phyloP scores from a whole-genome alignment of 495 filamentous ascomycete species.

The Aspergillus indologenus region DNA sequence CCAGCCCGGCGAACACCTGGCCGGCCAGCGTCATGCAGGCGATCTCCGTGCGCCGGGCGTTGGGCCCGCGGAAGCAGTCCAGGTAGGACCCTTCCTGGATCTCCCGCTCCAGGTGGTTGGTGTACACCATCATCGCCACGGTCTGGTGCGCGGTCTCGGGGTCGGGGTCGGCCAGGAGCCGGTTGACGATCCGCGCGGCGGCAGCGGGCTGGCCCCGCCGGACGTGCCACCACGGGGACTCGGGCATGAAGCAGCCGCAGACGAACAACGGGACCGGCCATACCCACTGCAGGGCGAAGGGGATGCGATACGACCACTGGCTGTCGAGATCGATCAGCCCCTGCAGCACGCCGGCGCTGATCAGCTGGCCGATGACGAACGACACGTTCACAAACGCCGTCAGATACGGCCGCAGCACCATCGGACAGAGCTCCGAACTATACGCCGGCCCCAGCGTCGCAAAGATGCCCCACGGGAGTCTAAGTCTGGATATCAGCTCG shows the following conservation, averaged over 20 bases:
- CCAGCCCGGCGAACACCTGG: background rate
- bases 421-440: constrained; percentile 54
- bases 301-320: constrained; percentile 51
- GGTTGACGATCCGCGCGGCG: constrained; percentile 61
- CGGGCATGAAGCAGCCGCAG: constrained; percentile 56
- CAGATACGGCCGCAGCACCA: constrained; percentile 53
- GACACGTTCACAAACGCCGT: constrained; percentile 63
- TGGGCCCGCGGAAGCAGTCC: background rate
- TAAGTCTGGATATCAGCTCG: background rate
- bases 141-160: constrained; percentile 57
- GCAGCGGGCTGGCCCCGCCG: constrained; percentile 61
- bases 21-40: background rate
- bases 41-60: background rate
- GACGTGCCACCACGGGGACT: constrained; percentile 66
- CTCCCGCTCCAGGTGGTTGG: constrained; percentile 63
- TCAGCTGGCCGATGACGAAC: constrained; percentile 64
- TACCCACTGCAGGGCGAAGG: constrained; percentile 64
- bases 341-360: constrained; percentile 52
- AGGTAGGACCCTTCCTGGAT: background rate
- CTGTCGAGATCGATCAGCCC: constrained; percentile 38
- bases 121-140: constrained; percentile 80
- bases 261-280: constrained; percentile 60
- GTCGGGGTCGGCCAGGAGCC: constrained; percentile 55
- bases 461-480: background rate
- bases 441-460: background rate